A percentile compares a stretch with the other conserved stretches of the same genome.
Evolutionary conservation across 768 basidiomycete genomes (phyloP).

Genomic region (Suillus hirtellus): DNA sequence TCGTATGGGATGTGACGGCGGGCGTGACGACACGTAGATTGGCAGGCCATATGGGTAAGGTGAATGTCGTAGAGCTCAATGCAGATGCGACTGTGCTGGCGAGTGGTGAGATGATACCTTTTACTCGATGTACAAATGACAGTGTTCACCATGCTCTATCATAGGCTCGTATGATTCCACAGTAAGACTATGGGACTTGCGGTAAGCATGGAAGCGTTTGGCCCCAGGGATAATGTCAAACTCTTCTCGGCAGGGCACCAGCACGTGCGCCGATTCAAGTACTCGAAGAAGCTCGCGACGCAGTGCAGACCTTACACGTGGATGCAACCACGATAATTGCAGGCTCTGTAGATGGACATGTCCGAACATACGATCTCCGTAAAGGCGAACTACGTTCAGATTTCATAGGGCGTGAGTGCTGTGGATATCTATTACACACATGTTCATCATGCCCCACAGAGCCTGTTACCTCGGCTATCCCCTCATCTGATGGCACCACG

Average conservation of each 20-base stretch:
- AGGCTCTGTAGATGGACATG: conserved; percentile 89
- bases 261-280: conserved; percentile 86
- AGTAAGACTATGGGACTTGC: conserved; percentile 88
- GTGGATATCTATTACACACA: not conserved
- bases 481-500: conserved; percentile 78
- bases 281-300: conserved; percentile 85
- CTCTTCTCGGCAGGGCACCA: conserved; percentile 52
- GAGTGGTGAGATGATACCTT: conserved; percentile 60
- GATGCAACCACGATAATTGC: conserved; percentile 66
- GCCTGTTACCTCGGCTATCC: conserved; percentile 82
- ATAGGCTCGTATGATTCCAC: conserved; percentile 94
- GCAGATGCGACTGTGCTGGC: conserved; percentile 84
- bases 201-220: conserved; percentile 45
- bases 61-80: conserved; percentile 90
- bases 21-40: conserved; percentile 83
- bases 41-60: conserved; percentile 87
- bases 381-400: conserved; percentile 90
- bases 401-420: conserved; percentile 80
- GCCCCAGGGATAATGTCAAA: not conserved
- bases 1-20: conserved; percentile 93
- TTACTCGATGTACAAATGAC: not conserved
- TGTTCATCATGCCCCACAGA: conserved; percentile 43
- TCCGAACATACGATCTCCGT: conserved; percentile 92
- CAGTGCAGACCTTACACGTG: conserved; percentile 78
- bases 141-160: not conserved